Conservation (phyloP, 1,284 basidiomycete species). For the Anthracocystis walkeri region DNA sequence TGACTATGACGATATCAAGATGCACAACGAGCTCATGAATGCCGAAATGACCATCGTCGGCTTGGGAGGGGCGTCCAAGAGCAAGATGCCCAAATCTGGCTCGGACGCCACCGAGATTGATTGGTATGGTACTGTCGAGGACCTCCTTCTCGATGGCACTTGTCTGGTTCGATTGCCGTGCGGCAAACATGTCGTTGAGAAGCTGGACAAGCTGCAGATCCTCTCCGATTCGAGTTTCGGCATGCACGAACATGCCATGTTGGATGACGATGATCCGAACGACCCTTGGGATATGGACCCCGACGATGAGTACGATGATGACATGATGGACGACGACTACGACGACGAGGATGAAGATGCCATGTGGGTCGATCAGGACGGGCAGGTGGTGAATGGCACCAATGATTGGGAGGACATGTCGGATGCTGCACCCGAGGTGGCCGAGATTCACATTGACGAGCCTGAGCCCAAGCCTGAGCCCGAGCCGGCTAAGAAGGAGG, state of each 20-base stretch:
- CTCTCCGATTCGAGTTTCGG: conserved; percentile 45
- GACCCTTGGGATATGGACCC: conserved; percentile 32
- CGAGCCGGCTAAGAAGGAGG: conserved; percentile 8
- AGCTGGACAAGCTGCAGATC: conserved; percentile 52
- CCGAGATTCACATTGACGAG: conserved; percentile 35
- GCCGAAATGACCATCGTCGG: conserved; percentile 29
- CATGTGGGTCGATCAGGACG: conserved; percentile 57
- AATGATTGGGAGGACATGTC: conserved; percentile 63
- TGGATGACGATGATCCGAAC: conserved; percentile 24
- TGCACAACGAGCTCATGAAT: conserved; percentile 37
- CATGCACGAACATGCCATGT: conserved; percentile 42
- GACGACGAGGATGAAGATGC: conserved; percentile 29
- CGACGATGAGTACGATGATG: conserved; percentile 14
- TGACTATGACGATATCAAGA: conserved; percentile 31
- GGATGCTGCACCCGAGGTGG: conserved; percentile 34
- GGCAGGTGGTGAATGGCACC: conserved; percentile 46
- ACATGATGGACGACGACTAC: conserved; percentile 22
- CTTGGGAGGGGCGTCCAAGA: background rate
- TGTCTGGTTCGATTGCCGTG: conserved; percentile 68
- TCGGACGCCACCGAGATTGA: conserved; percentile 58
- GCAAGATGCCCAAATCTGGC: conserved; percentile 16
- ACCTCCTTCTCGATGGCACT: conserved; percentile 70
- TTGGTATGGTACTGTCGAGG: conserved; percentile 72
- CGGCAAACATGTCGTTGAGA: conserved; percentile 58
- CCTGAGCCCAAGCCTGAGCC: conserved; percentile 4